Base-by-base conservation (phyloP, 768 basidiomycete species). In the Naganishia vishniacii region DNA sequence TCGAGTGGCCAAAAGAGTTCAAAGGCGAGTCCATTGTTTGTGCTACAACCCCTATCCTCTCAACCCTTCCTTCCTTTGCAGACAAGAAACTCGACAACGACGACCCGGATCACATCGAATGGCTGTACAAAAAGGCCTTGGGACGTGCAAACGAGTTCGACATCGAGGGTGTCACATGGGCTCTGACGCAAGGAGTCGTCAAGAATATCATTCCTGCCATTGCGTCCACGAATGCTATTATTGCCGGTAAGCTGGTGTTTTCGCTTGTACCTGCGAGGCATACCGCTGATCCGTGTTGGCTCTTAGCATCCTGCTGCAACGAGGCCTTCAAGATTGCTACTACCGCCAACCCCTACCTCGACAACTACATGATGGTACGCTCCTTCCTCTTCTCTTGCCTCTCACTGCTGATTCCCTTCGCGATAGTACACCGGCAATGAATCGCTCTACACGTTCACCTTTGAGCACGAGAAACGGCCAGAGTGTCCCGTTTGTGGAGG, bases 201-300 rank as follows among this genome's bases (percentile, higher is more conserved):
- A 99, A 99, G 83, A 95, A 95, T 71, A 95, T 99, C 78, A 98
- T 99, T 67, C 94, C 95, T 23, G 94, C 95, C 46, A 98, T 99
- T 69, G 95, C 95, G 1, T 93, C 90, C 0, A 99, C 95, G 16
- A 99, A 99, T 72, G 95, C 95, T 37, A 93, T 98, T 75, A 92
- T 99, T 64, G 89, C 95, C 49, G 92, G 91, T 89, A 20, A 20
- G 41, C 12, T 15, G 2, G 6, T 28, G 4, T 41, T n/a, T n/a
- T n/a, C n/a, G n/a, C n/a, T n/a, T n/a, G n/a, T n/a, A n/a, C n/a
- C n/a, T n/a, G n/a, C n/a, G n/a, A n/a, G n/a, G n/a, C n/a, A n/a
- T n/a, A n/a, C n/a, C n/a, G n/a, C 31, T 11, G 18, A 34, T n/a
- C 3, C 51, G 37, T 26, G 37, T 60, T 48, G 34, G 37, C 26